Conservation (phyloP, 2,329 filamentous ascomycete species). For the Orbilia brochopaga region DNA sequence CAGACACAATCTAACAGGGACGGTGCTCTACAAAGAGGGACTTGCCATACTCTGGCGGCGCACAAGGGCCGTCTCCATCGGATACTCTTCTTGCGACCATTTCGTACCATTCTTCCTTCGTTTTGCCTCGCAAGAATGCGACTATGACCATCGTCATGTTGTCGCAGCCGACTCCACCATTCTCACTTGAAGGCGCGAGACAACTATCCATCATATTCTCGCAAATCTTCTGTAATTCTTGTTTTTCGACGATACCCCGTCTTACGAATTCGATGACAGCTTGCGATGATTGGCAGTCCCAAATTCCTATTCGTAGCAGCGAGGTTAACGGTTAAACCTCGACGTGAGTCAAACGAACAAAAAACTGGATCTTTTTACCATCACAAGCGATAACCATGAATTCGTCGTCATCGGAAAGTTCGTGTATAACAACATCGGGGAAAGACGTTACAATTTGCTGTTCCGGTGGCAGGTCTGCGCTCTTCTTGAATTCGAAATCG, state of each 20-base stretch:
- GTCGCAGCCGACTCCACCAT: constrained; percentile 95
- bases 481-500: constrained; percentile 99
- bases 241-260: constrained; percentile 93
- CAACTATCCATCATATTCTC: constrained; percentile 99
- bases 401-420: constrained; percentile 90
- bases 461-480: constrained; percentile 93
- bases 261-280: constrained; percentile 96
- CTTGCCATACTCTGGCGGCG: constrained; percentile 99
- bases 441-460: constrained; percentile 98
- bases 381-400: constrained; percentile 93
- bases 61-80: constrained; percentile 95
- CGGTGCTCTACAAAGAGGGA: constrained; percentile 60
- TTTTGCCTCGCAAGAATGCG: constrained; percentile 81
- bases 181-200: constrained; percentile 95
- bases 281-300: constrained; percentile 99
- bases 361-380: constrained; percentile 65
- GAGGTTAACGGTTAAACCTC: constrained; percentile 8
- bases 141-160: constrained; percentile 99
- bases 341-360: not conserved
- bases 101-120: constrained; percentile 98
- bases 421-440: constrained; percentile 90
- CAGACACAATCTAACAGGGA: not conserved
- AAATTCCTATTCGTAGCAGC: constrained; percentile 75
- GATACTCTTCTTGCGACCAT: constrained; percentile 91
- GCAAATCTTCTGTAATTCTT: constrained; percentile 91